Base-by-base conservation (phyloP, 257 asterid genomes). In the Scutellaria barbata region DNA sequence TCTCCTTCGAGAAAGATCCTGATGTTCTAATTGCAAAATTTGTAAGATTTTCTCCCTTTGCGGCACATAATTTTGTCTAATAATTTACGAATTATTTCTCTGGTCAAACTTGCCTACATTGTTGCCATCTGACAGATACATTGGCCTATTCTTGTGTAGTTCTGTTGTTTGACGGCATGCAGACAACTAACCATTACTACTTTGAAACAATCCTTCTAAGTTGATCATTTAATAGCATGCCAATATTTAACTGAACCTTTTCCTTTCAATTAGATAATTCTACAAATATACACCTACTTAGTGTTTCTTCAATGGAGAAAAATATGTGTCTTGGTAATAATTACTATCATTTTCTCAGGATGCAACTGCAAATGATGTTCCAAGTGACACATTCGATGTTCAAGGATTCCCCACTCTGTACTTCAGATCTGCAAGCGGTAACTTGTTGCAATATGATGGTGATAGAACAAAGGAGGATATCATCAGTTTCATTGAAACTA, bases 321-420 rank as follows among this genome's bases (percentile, higher is more conserved):
- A 30, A 30, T 30, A 30, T 30, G 35, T 25, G 5, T 12, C n/a
- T 33, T 35, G 39, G n/a, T 18, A 65, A 12, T 48, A 10, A 71
- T 57, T 16, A 42, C 30, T 2, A 22, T 33, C 33, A 61, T 59
- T 47, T 66, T 70, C 46, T 60, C 81, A 88, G 96, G 96, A 91
- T 66, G 96, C 95, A 14, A 89, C 92, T 16, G 87, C 82, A 60
- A 91, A 91, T 51, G 97, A 89, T 60, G 84, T 91, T 33, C 95
- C 96, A 11, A 71, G 76, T 7, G 85, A 69, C 42, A 46, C 61
- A 66, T 91, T 91, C 5, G 90, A 87, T 1, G 88, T 91, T 59
- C 72, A 82, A 77, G 97, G 95, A 35, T 84, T 75, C 84, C 97
- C 97, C 9, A 89, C 96, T 0, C 1, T 91, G 57, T 91, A 87